phyloP scores from a whole-genome alignment of 2,329 filamentous ascomycete species.

The Arthroderma sp. region DNA sequence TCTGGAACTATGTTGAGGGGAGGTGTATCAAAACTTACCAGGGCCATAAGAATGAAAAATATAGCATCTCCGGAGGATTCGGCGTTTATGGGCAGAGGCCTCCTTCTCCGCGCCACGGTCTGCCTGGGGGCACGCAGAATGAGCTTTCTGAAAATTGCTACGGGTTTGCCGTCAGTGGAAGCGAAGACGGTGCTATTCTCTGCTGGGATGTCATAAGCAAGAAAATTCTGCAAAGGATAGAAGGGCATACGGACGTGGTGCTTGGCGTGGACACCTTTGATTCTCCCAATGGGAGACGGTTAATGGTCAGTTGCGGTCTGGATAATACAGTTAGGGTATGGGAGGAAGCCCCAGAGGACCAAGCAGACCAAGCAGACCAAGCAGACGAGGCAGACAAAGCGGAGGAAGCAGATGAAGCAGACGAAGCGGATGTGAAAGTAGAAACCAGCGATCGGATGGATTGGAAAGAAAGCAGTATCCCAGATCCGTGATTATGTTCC shows the following conservation, averaged over 20 bases:
- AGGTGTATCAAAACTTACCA: slow-evolving; percentile 95
- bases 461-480: no score
- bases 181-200: slow-evolving; percentile 68
- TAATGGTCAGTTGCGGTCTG: slow-evolving; percentile 49
- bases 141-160: slow-evolving; percentile 14
- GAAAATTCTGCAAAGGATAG: slow-evolving; percentile 56
- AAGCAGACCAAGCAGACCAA: background rate
- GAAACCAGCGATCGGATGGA: no score
- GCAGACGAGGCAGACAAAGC: slow-evolving; percentile 3
- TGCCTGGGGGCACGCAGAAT: slow-evolving; percentile 12
- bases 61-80: slow-evolving; percentile 74
- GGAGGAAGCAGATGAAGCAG: background rate
- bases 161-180: slow-evolving; percentile 66
- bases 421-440: background rate
- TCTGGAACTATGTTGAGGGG: slow-evolving; percentile 92
- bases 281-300: slow-evolving; percentile 31
- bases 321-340: slow-evolving; percentile 52
- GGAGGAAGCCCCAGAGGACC: slow-evolving; percentile 28
- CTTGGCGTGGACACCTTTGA: slow-evolving; percentile 42
- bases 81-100: slow-evolving; percentile 43
- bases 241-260: slow-evolving; percentile 45
- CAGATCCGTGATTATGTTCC: no score
- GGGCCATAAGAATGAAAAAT: slow-evolving; percentile 73
- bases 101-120: slow-evolving; percentile 11
- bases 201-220: slow-evolving; percentile 89